Percentiles rank a stretch among this genome's conserved stretches.
phyloP scores from a whole-genome alignment of 345 rosid species.

The Linum trigynum region DNA sequence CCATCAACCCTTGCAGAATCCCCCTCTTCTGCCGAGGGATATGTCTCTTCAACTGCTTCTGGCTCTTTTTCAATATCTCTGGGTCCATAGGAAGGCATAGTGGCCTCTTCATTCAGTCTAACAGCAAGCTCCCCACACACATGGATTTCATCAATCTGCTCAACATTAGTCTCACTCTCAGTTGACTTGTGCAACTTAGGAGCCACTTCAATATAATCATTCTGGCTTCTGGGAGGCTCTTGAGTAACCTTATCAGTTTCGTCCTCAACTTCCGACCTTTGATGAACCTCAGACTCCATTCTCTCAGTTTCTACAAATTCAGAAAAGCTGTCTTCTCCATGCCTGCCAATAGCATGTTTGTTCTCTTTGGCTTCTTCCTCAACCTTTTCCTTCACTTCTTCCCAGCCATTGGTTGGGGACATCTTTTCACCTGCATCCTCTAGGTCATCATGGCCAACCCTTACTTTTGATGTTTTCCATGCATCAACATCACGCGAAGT shows the following conservation, averaged over 20 bases:
- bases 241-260: conserved; percentile 16
- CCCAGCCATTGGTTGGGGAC: conserved; percentile 10
- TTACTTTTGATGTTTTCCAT: conserved; percentile 15
- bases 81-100: conserved; percentile 22
- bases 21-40: conserved; percentile 28
- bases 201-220: conserved; percentile 15
- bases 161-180: conserved; percentile 12
- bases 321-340: neutral
- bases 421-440: conserved; percentile 12
- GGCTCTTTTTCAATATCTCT: conserved; percentile 33
- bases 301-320: conserved; percentile 16
- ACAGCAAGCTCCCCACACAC: conserved; percentile 11
- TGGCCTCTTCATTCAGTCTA: conserved; percentile 24
- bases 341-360: conserved; percentile 10
- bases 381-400: conserved; percentile 8
- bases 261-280: conserved; percentile 21
- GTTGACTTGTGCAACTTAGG: conserved; percentile 20
- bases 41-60: conserved; percentile 28
- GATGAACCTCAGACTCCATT: conserved; percentile 24
- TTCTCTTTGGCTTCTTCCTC: conserved; percentile 13
- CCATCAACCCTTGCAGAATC: conserved; percentile 31
- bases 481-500: conserved; percentile 9
- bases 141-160: conserved; percentile 21
- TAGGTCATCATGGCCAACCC: conserved; percentile 12
- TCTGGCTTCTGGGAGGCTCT: conserved; percentile 18